Evolutionary conservation across 176 grass and related monocot genomes (phyloP).

Genomic region (Canna indica): DNA sequence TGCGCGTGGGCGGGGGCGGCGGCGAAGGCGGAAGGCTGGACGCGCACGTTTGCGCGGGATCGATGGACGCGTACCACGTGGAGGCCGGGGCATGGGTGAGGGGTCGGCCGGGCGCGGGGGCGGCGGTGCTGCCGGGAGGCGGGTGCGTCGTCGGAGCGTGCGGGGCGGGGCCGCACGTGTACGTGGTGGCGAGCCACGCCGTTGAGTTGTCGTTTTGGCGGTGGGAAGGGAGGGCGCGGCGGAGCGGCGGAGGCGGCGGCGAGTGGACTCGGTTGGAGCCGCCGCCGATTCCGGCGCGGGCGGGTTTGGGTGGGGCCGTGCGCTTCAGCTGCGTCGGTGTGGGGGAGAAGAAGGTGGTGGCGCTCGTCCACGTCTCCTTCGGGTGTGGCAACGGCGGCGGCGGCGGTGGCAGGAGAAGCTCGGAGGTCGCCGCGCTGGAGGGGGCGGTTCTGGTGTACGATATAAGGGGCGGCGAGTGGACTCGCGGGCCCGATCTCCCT

Average conservation of each 20-base stretch:
- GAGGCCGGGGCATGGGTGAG: constrained; percentile 47
- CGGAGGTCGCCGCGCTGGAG: constrained; percentile 15
- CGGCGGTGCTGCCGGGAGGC: constrained; percentile 43
- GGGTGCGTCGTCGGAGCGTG: constrained; percentile 74
- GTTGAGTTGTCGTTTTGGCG: constrained; percentile 80
- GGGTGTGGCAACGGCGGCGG: constrained; percentile 33
- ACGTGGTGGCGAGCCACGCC: constrained; percentile 74
- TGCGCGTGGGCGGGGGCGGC: constrained; percentile 30
- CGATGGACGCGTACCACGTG: constrained; percentile 65
- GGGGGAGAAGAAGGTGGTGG: constrained; percentile 38
- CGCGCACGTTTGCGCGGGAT: constrained; percentile 58
- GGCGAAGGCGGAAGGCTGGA: constrained; percentile 25
- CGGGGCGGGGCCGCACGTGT: constrained; percentile 49
- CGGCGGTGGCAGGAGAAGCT: neutral
- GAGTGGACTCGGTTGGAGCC: constrained; percentile 57
- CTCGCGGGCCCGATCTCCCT: constrained; percentile 45
- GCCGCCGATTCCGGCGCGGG: constrained; percentile 41
- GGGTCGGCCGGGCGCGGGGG: constrained; percentile 15
- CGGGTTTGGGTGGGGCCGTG: constrained; percentile 42
- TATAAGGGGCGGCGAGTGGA: constrained; percentile 56
- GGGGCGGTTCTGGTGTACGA: constrained; percentile 68
- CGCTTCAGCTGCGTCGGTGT: constrained; percentile 54
- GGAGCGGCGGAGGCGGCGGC: constrained; percentile 5
- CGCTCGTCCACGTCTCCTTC: constrained; percentile 42
- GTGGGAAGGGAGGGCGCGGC: constrained; percentile 22